A percentile compares a stretch with the other conserved stretches of the same genome.
Conservation (phyloP, 106 monocot species). For the Hemerocallis citrina region DNA sequence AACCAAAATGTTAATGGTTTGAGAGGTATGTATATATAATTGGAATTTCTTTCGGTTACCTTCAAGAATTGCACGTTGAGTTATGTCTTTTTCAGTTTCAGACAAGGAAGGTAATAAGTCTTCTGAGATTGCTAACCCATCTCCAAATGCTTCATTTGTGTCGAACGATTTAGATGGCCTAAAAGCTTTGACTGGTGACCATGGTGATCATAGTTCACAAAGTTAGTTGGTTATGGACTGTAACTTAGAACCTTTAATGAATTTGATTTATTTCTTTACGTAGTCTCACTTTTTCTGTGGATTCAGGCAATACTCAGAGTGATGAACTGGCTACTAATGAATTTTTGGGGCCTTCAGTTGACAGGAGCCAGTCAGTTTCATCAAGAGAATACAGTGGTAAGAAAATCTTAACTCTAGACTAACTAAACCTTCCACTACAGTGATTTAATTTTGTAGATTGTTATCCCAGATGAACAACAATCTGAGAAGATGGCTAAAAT, state of each 20-base stretch:
- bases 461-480: background rate
- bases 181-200: background rate
- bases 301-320: background rate
- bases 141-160: background rate
- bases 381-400: background rate
- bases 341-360: background rate
- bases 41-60: background rate
- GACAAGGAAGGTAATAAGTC: background rate
- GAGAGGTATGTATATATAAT: slow-evolving; percentile 3
- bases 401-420: background rate
- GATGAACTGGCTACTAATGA: background rate
- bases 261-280: background rate
- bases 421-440: background rate
- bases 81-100: background rate
- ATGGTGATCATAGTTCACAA: background rate
- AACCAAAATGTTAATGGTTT: slow-evolving; percentile 11
- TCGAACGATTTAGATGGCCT: background rate
- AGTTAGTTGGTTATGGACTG: background rate
- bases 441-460: background rate
- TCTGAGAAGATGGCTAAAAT: background rate
- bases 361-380: background rate
- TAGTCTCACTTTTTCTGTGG: background rate
- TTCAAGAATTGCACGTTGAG: background rate
- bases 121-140: background rate
- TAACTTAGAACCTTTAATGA: background rate